Percentiles rank a stretch among this genome's conserved stretches.
These are phyloP conservation scores for Fraxinus anomala DNA, from an alignment of 257 asterid genomes.

Conservation along the genomic window DNA sequence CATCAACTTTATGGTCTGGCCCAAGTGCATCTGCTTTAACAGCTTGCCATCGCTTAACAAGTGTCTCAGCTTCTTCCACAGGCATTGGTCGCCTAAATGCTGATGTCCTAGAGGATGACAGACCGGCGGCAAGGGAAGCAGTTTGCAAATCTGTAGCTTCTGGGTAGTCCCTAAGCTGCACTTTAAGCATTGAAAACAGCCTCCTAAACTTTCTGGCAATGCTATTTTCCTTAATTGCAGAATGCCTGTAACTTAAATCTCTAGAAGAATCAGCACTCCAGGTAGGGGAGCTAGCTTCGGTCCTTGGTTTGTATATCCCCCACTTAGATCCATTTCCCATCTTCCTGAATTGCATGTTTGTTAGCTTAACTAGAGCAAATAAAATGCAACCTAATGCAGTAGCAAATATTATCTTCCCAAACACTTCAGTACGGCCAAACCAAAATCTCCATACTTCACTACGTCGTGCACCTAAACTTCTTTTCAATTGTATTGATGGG, in stretches of 20 bases:
- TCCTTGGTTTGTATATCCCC: constrained; percentile 42
- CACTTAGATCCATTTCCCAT: constrained; percentile 49
- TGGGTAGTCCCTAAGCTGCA: constrained; percentile 37
- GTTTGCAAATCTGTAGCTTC: constrained; percentile 51
- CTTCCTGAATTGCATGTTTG: constrained; percentile 54
- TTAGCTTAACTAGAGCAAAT: constrained; percentile 48
- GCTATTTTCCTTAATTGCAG: constrained; percentile 39
- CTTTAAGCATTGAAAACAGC: constrained; percentile 50
- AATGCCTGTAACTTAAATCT: constrained; percentile 38
- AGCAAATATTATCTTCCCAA: constrained; percentile 59
- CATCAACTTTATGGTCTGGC: constrained; percentile 62
- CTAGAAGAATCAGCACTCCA: constrained; percentile 38
- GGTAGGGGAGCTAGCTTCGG: constrained; percentile 40
- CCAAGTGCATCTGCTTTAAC: constrained; percentile 93
- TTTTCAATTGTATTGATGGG: constrained; percentile 63
- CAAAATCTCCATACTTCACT: constrained; percentile 63
- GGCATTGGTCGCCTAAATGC: constrained; percentile 71
- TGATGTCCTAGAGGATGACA: constrained; percentile 49
- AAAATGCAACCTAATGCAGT: constrained; percentile 71
- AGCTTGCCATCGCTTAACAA: constrained; percentile 87
- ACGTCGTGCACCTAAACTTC: constrained; percentile 69
- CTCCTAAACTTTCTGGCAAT: constrained; percentile 46
- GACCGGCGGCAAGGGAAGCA: constrained; percentile 66
- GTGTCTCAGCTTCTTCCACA: constrained; percentile 87
- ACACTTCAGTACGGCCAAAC: constrained; percentile 44